Percentiles rank a stretch among this genome's conserved stretches.
Conservation (phyloP, 2,329 filamentous ascomycete species). For the Huntiella moniliformis region DNA sequence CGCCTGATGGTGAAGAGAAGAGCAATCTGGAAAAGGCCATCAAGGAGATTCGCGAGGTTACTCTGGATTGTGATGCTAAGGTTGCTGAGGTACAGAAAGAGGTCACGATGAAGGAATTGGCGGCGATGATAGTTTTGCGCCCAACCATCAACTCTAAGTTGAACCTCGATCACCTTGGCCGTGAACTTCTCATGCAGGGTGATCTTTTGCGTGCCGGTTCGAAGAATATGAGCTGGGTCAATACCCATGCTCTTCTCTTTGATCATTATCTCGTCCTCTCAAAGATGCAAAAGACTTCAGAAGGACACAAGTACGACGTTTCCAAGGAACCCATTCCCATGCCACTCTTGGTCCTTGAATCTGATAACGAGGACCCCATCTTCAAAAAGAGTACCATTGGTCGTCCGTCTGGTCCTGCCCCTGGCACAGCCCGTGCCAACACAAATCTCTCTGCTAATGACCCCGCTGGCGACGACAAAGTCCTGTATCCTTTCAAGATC, state of each 20-base stretch:
- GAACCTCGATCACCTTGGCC: conserved; percentile 83
- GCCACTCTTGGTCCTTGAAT: conserved; percentile 85
- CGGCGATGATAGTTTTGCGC: conserved; percentile 64
- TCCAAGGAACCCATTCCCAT: conserved; percentile 92
- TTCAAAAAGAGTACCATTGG: conserved; percentile 57
- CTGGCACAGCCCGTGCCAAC: conserved; percentile 36
- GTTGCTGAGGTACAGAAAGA: conserved; percentile 86
- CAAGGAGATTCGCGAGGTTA: conserved; percentile 77
- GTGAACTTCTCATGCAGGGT: conserved; percentile 73
- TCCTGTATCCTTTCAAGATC: conserved; percentile 83
- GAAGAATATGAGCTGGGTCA: conserved; percentile 80
- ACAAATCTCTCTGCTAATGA: conserved; percentile 14
- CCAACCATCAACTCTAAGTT: conserved; percentile 78
- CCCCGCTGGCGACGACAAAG: conserved; percentile 50
- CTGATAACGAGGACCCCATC: conserved; percentile 77
- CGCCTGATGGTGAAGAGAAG: conserved; percentile 76
- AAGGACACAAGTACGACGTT: conserved; percentile 71
- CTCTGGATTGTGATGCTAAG: conserved; percentile 75
- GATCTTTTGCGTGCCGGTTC: conserved; percentile 78
- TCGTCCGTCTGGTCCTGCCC: conserved; percentile 47
- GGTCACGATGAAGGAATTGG: conserved; percentile 70
- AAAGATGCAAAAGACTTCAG: conserved; percentile 57
- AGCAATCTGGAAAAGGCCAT: conserved; percentile 66
- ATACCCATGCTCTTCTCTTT: conserved; percentile 83
- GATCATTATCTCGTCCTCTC: conserved; percentile 92